These are phyloP conservation scores for Chaetomium strumarium DNA, from an alignment of 2,329 filamentous ascomycete genomes.

Conservation along the genomic window DNA sequence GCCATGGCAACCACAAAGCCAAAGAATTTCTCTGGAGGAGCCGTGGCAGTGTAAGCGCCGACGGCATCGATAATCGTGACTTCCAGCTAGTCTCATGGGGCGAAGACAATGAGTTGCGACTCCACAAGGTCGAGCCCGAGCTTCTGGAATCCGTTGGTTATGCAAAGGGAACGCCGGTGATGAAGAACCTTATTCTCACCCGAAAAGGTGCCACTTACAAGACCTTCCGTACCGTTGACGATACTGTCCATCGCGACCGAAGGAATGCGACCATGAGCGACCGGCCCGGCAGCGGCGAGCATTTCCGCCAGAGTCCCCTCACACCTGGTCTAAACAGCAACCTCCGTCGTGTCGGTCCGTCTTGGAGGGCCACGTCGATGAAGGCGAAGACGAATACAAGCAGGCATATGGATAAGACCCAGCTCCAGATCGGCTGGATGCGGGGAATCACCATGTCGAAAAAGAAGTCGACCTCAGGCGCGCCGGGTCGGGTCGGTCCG, in stretches of 20 bases:
- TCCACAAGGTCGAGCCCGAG: conserved; percentile 65
- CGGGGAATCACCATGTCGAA: conserved; percentile 61
- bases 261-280: conserved; percentile 58
- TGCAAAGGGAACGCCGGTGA: conserved; percentile 59
- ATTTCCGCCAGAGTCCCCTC: conserved; percentile 36
- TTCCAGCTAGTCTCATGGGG: conserved; percentile 95
- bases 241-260: conserved; percentile 50
- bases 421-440: conserved; percentile 63
- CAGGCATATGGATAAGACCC: conserved; percentile 41
- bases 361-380: conserved; percentile 55
- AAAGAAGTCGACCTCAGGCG: conserved; percentile 41
- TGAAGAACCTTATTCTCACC: conserved; percentile 63
- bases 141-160: conserved; percentile 66
- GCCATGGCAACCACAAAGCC: conserved; percentile 62
- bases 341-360: conserved; percentile 33
- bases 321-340: conserved; percentile 35
- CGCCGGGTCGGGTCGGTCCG: conserved; percentile 44
- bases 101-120: conserved; percentile 72
- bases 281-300: conserved; percentile 41
- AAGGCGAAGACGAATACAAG: conserved; percentile 44
- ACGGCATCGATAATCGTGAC: conserved; percentile 74
- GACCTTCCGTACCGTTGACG: conserved; percentile 71
- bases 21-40: conserved; percentile 90
- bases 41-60: conserved; percentile 60
- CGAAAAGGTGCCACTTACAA: conserved; percentile 81